Evolutionary conservation across 257 asterid species (phyloP).

Genomic region (Lavandula angustifolia): DNA sequence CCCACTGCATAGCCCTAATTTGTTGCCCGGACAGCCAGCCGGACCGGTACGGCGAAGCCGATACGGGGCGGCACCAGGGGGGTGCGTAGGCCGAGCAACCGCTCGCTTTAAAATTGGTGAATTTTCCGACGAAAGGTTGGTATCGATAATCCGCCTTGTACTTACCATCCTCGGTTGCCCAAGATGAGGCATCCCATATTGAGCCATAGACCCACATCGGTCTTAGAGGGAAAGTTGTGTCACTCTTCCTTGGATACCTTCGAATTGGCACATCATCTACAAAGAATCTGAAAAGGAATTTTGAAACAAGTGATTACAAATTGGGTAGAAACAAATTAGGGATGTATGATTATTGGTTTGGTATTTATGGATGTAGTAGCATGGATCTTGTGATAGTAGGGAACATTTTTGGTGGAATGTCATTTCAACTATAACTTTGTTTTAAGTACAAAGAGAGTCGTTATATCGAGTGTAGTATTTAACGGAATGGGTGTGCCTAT

Average conservation of each 20-base stretch:
- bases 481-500: no score
- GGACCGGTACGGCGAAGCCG: conserved; percentile 66
- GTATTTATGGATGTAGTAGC: conserved; percentile 25
- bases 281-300: conserved; percentile 51
- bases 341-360: not conserved
- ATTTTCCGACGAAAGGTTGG: conserved; percentile 80
- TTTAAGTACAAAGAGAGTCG: no score
- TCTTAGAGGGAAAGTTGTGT: conserved; percentile 67
- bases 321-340: conserved; percentile 24
- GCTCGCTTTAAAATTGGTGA: conserved; percentile 63
- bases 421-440: conserved; percentile 22
- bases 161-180: conserved; percentile 92
- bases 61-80: conserved; percentile 61
- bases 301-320: conserved; percentile 26
- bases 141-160: conserved; percentile 73
- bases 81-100: conserved; percentile 86
- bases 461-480: no score
- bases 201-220: conserved; percentile 98
- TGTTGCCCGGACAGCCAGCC: conserved; percentile 70
- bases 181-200: conserved; percentile 91
- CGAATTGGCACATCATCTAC: conserved; percentile 91
- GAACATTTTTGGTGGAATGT: conserved; percentile 17
- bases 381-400: conserved; percentile 26
- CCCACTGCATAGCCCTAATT: conserved; percentile 65
- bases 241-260: conserved; percentile 66